Conservation (phyloP, 176 grass and related monocot species). For the Avena sativa region DNA sequence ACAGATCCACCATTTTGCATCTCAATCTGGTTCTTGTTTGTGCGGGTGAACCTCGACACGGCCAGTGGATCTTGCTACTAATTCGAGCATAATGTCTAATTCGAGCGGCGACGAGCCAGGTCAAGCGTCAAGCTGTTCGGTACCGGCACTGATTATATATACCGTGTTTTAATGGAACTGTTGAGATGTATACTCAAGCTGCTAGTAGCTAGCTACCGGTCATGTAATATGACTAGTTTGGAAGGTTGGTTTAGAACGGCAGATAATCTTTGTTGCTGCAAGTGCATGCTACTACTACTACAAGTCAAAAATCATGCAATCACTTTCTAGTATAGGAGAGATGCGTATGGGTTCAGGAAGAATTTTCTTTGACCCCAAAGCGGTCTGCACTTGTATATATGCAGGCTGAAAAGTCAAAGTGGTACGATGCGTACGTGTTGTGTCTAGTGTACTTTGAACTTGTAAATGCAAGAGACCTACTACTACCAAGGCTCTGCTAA, state of each 20-base stretch:
- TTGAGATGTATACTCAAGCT: neutral
- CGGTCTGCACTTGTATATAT: neutral
- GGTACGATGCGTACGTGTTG: conserved; percentile 46
- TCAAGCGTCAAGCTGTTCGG: neutral
- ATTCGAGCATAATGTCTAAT: neutral
- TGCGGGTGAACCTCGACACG: neutral
- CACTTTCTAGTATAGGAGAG: neutral
- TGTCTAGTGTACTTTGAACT: conserved; percentile 56
- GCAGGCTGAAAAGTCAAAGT: conserved; percentile 42
- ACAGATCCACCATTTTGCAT: neutral
- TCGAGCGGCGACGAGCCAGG: neutral
- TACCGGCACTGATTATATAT: neutral
- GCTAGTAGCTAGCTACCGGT: neutral
- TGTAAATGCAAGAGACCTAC: neutral
- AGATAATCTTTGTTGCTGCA: conserved; percentile 2
- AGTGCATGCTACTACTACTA: neutral
- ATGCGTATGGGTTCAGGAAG: neutral
- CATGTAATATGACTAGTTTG: neutral
- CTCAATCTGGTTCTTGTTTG: neutral
- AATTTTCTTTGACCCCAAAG: conserved; percentile 20
- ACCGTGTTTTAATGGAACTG: neutral
- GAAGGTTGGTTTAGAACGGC: conserved; percentile 11
- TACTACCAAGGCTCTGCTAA: neutral
- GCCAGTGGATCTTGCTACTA: neutral
- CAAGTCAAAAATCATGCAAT: neutral